These are phyloP conservation scores for Phytophthora multivora DNA, from an alignment of 352 stramenopile species.

Conservation along the genomic window DNA sequence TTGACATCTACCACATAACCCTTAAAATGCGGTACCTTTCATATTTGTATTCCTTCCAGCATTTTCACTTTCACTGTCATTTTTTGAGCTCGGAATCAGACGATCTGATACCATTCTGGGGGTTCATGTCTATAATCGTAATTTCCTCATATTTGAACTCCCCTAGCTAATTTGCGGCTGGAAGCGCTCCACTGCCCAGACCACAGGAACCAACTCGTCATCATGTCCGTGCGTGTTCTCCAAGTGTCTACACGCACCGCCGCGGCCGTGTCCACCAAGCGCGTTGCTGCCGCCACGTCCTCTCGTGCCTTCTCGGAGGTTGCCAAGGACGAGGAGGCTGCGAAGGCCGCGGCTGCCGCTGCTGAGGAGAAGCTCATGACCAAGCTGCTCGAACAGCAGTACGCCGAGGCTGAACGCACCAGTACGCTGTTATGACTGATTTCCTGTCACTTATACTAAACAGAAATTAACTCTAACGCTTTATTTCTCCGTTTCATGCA, in stretches of 20 bases:
- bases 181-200: slow-evolving; percentile 13
- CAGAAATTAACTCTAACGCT: neutral
- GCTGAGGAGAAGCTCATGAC: slow-evolving; percentile 52
- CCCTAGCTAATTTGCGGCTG: slow-evolving; percentile 19
- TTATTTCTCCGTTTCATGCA: slow-evolving; percentile 1
- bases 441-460: too few species aligned
- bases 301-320: slow-evolving; percentile 54
- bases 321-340: slow-evolving; percentile 42
- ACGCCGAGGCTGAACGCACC: slow-evolving; percentile 56
- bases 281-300: slow-evolving; percentile 12
- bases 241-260: slow-evolving; percentile 36
- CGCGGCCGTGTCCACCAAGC: slow-evolving; percentile 12
- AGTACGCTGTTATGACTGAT: slow-evolving; percentile 31
- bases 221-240: slow-evolving; percentile 52
- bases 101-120: slow-evolving; percentile 20
- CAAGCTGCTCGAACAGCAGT: slow-evolving; percentile 54
- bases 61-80: neutral
- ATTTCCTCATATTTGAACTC: slow-evolving; percentile 8
- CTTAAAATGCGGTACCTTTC: slow-evolving; percentile 35
- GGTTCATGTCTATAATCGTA: slow-evolving; percentile 17
- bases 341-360: slow-evolving; percentile 40
- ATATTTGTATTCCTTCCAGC: slow-evolving; percentile 14
- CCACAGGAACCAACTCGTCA: slow-evolving; percentile 5
- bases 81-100: too few species aligned
- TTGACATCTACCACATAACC: slow-evolving; percentile 26